Percentiles rank a stretch among this genome's conserved stretches.
Conservation (phyloP, 176 grass and related monocot genomes). For the Lolium rigidum region DNA sequence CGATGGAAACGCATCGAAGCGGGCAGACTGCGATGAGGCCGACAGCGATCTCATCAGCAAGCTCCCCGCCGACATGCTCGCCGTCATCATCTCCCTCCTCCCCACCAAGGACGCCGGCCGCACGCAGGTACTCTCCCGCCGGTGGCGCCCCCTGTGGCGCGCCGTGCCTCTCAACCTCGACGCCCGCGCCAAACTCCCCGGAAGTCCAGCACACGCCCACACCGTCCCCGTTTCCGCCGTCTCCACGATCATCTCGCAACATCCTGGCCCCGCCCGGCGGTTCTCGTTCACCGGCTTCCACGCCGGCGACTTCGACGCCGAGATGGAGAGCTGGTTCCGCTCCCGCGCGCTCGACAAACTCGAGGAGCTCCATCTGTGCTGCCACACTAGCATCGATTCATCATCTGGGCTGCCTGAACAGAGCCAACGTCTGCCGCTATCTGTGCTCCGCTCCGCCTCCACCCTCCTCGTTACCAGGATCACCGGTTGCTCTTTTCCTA, state of each 20-base stretch:
- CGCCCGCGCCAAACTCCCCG: not conserved
- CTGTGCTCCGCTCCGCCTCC: not conserved
- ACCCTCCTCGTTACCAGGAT: not conserved
- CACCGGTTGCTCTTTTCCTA: not conserved
- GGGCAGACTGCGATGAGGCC: not conserved
- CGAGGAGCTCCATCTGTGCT: not conserved
- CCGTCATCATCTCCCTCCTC: not conserved
- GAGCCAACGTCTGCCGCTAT: too few species aligned
- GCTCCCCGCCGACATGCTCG: not conserved
- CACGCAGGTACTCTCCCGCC: not conserved
- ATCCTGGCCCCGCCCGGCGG: not conserved
- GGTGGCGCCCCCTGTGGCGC: not conserved
- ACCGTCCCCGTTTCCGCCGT: not conserved
- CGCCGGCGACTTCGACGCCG: not conserved
- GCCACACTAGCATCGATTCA: not conserved
- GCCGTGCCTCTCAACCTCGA: conserved; percentile 9
- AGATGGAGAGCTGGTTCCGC: not conserved
- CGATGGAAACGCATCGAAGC: not conserved
- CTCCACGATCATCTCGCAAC: not conserved
- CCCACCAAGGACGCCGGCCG: not conserved
- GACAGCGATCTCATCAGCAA: not conserved
- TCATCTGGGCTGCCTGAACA: not conserved
- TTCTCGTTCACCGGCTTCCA: not conserved
- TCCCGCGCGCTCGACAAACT: not conserved
- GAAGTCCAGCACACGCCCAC: not conserved